Evolutionary conservation across 1,284 basidiomycete genomes (phyloP).

Genomic region (Ganoderma sp.): DNA sequence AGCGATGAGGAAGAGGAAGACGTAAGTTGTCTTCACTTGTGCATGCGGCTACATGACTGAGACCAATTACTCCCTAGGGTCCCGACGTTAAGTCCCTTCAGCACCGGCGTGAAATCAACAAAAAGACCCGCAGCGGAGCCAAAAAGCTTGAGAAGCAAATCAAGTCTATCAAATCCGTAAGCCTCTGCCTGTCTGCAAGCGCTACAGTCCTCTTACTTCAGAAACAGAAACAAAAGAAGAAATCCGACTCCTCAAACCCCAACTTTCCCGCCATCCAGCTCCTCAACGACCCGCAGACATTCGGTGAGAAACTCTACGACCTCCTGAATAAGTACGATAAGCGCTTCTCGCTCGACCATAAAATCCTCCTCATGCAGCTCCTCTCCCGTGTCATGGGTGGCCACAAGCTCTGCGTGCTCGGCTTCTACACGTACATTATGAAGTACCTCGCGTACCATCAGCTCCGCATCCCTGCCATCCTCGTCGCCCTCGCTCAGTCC

Average conservation of each 20-base stretch:
- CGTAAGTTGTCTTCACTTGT: constrained; percentile 42
- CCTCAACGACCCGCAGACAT: constrained; percentile 94
- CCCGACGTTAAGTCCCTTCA: constrained; percentile 76
- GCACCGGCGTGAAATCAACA: constrained; percentile 87
- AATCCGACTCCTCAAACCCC: constrained; percentile 51
- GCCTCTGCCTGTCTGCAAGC: neutral
- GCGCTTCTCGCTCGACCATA: constrained; percentile 93
- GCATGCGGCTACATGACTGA: neutral
- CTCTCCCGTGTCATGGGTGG: constrained; percentile 93
- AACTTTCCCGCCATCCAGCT: constrained; percentile 97
- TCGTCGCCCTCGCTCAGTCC: constrained; percentile 94
- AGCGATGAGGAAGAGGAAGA: constrained; percentile 78
- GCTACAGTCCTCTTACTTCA: constrained; percentile 5
- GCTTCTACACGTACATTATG: constrained; percentile 97
- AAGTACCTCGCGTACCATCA: constrained; percentile 95
- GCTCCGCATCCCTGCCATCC: constrained; percentile 91
- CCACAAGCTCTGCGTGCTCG: constrained; percentile 92
- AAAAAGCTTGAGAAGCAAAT: constrained; percentile 79
- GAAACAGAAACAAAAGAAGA: constrained; percentile 65
- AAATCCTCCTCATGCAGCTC: constrained; percentile 97
- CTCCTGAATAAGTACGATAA: constrained; percentile 89
- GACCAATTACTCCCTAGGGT: constrained; percentile 46
- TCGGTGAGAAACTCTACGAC: constrained; percentile 94
- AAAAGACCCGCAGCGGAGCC: constrained; percentile 82
- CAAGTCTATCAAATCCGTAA: constrained; percentile 63